These are phyloP conservation scores for Balansia obtecta DNA, from an alignment of 2,329 filamentous ascomycete species.

Conservation along the genomic window DNA sequence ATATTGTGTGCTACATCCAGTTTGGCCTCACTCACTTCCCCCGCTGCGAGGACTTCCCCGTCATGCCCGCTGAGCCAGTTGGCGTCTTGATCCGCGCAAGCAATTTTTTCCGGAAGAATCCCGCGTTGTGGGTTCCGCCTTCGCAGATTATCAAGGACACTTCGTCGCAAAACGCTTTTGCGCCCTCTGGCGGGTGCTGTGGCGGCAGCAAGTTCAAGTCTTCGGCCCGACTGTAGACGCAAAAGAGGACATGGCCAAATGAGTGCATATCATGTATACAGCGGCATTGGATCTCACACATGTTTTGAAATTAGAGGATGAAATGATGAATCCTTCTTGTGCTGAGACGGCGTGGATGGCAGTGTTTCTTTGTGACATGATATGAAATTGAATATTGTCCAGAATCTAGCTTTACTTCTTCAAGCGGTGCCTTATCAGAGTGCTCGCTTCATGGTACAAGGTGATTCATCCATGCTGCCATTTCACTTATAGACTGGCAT, in stretches of 20 bases:
- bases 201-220: constrained; percentile 6
- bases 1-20: constrained; percentile 39
- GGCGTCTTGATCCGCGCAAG: constrained; percentile 35
- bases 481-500: not conserved
- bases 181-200: constrained; percentile 5
- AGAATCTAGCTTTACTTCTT: no score
- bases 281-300: no score
- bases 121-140: constrained; percentile 36
- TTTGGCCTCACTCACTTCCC: constrained; percentile 48
- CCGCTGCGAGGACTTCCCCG: constrained; percentile 52
- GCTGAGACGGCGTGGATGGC: no score
- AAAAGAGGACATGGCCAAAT: no score
- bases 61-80: constrained; percentile 51
- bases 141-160: constrained; percentile 23
- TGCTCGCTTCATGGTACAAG: no score
- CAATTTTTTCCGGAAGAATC: constrained; percentile 40
- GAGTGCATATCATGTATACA: no score
- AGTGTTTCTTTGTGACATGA: no score
- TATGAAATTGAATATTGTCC: no score
- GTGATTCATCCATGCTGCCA: no score
- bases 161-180: constrained; percentile 11
- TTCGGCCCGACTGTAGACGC: constrained; percentile 9
- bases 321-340: no score
- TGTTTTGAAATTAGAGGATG: no score
- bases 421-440: no score